phyloP scores from a whole-genome alignment of 2,329 filamentous ascomycete species.

The Pestalotiopsis sp. region DNA sequence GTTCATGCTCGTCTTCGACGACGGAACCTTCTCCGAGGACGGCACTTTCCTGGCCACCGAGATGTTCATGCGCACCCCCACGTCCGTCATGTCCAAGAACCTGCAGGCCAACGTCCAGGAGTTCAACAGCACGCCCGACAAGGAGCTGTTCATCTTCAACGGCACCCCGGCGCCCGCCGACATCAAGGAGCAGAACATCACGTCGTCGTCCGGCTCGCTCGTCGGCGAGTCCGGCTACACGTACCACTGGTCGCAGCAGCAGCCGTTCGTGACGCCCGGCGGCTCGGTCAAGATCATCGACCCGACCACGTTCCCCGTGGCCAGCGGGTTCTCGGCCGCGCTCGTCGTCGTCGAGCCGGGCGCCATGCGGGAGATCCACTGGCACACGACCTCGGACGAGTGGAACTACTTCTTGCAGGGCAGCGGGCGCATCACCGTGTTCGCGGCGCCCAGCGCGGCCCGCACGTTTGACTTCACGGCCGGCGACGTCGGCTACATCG shows the following conservation, averaged over 20 bases:
- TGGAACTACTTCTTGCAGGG: slow-evolving; percentile 65
- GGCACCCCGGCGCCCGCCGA: slow-evolving; percentile 50
- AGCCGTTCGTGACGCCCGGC: slow-evolving; percentile 53
- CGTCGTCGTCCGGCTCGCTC: slow-evolving; percentile 46
- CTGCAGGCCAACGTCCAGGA: slow-evolving; percentile 49
- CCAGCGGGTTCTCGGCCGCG: slow-evolving; percentile 56
- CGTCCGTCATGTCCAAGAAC: slow-evolving; percentile 59
- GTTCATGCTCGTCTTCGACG: slow-evolving; percentile 64
- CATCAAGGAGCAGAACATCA: slow-evolving; percentile 50
- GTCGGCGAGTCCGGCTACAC: slow-evolving; percentile 44
- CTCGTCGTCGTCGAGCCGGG: slow-evolving; percentile 62
- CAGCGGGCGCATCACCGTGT: slow-evolving; percentile 59
- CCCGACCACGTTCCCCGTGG: slow-evolving; percentile 58
- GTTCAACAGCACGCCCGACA: slow-evolving; percentile 49
- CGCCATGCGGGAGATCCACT: slow-evolving; percentile 68
- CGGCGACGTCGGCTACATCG: slow-evolving; percentile 63
- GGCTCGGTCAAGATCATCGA: slow-evolving; percentile 65
- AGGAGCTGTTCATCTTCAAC: slow-evolving; percentile 55
- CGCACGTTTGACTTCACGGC: slow-evolving; percentile 63
- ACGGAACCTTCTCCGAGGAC: slow-evolving; percentile 61
- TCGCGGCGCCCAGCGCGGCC: slow-evolving; percentile 49
- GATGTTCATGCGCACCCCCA: slow-evolving; percentile 52
- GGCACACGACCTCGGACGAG: slow-evolving; percentile 63
- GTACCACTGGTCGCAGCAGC: slow-evolving; percentile 55
- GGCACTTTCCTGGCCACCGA: slow-evolving; percentile 61